Conservation (phyloP, 805 yeast genomes). For the Candida taoyuanica region DNA sequence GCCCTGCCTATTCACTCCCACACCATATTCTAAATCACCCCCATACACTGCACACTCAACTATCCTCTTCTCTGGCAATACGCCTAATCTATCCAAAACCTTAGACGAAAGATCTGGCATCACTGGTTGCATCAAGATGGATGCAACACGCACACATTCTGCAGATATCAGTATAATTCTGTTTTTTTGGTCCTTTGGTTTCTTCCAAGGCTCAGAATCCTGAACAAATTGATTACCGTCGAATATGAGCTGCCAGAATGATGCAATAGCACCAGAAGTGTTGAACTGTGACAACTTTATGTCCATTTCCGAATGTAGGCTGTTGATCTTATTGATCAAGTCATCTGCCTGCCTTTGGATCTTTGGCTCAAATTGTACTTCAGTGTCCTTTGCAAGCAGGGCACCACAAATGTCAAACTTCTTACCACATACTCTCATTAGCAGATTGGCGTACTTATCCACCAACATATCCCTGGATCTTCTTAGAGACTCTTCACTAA, state of each 20-base stretch:
- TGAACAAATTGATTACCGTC: slow-evolving; percentile 67
- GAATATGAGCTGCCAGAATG: slow-evolving; percentile 55
- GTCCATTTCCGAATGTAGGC: slow-evolving; percentile 37
- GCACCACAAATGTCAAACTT: slow-evolving; percentile 57
- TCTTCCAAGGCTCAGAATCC: slow-evolving; percentile 69
- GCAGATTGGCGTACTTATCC: slow-evolving; percentile 78
- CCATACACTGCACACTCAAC: slow-evolving; percentile 47
- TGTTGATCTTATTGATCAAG: slow-evolving; percentile 32
- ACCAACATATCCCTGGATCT: slow-evolving; percentile 59
- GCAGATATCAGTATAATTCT: slow-evolving; percentile 58
- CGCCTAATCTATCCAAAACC: slow-evolving; percentile 62
- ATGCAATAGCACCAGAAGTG: slow-evolving; percentile 49
- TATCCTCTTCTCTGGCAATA: slow-evolving; percentile 37
- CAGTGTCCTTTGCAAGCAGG: no score
- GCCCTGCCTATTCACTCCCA: slow-evolving; percentile 46
- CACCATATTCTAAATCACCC: slow-evolving; percentile 58
- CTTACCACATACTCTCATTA: slow-evolving; percentile 67
- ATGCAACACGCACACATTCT: slow-evolving; percentile 63
- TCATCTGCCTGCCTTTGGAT: slow-evolving; percentile 10
- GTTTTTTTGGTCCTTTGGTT: slow-evolving; percentile 38
- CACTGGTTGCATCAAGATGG: slow-evolving; percentile 67
- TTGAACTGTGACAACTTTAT: slow-evolving; percentile 42
- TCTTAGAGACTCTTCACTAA: slow-evolving; percentile 51
- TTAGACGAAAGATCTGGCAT: slow-evolving; percentile 59
- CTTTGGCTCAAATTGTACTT: slow-evolving; percentile 9